These are phyloP conservation scores for Suillus subaureus DNA, from an alignment of 768 basidiomycete species.

Conservation along the genomic window DNA sequence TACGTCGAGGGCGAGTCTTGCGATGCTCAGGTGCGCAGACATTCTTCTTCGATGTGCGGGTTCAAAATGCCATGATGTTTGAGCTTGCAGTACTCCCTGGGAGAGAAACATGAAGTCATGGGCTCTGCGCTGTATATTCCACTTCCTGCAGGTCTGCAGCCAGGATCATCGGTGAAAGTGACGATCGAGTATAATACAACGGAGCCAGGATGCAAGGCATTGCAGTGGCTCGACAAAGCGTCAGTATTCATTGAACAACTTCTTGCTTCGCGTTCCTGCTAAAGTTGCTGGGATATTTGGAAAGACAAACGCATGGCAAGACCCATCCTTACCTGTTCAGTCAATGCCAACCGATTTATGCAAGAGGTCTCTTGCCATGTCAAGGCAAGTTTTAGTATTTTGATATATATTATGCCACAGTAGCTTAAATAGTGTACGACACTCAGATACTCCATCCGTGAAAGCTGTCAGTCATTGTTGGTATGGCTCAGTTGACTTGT, in stretches of 20 bases:
- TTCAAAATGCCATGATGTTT: not conserved
- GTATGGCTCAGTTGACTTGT: not conserved
- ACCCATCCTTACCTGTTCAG: constrained; percentile 86
- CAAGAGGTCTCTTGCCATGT: constrained; percentile 74
- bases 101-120: constrained; percentile 66
- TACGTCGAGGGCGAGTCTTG: constrained; percentile 54
- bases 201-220: constrained; percentile 60
- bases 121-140: constrained; percentile 73
- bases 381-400: constrained; percentile 52
- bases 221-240: constrained; percentile 89
- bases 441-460: constrained; percentile 78
- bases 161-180: constrained; percentile 46
- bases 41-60: not conserved
- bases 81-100: constrained; percentile 49
- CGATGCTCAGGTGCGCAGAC: constrained; percentile 42
- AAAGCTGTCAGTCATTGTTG: constrained; percentile 65
- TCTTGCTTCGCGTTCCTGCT: not conserved
- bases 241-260: constrained; percentile 33
- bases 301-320: constrained; percentile 85
- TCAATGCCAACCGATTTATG: constrained; percentile 92
- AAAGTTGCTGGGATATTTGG: constrained; percentile 1
- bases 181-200: constrained; percentile 76
- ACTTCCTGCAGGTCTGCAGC: constrained; percentile 39
- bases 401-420: not conserved
- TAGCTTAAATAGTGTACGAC: not conserved